Evolutionary conservation across 441 rosid species (phyloP).

Genomic region (Adansonia madagascariensis): DNA sequence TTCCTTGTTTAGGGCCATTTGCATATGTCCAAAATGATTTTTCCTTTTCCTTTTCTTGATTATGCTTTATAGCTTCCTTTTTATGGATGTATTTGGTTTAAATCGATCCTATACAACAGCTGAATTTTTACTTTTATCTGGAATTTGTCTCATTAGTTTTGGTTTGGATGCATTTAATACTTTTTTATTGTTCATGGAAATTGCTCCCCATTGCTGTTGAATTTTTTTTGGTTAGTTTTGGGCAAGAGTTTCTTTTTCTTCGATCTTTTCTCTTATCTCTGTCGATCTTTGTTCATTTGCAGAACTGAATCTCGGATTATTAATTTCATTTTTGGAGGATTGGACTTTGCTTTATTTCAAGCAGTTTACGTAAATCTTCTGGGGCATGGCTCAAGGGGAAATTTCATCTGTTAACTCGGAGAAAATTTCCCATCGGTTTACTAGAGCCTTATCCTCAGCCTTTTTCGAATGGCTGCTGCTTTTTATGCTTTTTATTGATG

Average conservation of each 20-base stretch:
- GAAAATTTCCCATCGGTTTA: conserved; percentile 43
- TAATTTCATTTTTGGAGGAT: conserved; percentile 34
- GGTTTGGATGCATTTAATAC: background rate
- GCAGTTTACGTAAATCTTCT: conserved; percentile 22
- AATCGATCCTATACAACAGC: background rate
- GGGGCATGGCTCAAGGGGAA: conserved; percentile 53
- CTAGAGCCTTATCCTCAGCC: conserved; percentile 61
- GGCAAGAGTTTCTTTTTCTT: background rate
- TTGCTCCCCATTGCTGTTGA: too few relatives aligned
- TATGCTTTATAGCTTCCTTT: conserved; percentile 2
- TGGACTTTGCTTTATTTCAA: conserved; percentile 25
- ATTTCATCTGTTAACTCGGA: conserved; percentile 45
- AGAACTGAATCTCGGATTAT: conserved; percentile 42
- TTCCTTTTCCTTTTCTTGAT: background rate
- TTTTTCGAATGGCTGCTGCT: conserved; percentile 80
- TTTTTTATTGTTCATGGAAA: too few relatives aligned
- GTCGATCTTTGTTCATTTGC: conserved; percentile 35
- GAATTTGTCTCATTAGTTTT: background rate
- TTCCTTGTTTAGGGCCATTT: background rate
- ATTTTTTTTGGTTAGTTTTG: background rate
- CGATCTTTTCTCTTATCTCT: background rate
- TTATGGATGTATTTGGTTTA: conserved; percentile 15
- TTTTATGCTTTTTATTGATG: conserved; percentile 64
- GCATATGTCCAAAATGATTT: conserved; percentile 5
- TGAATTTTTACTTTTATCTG: background rate